Conservation (phyloP, 768 basidiomycete species). For the Saitozyma sp. region DNA sequence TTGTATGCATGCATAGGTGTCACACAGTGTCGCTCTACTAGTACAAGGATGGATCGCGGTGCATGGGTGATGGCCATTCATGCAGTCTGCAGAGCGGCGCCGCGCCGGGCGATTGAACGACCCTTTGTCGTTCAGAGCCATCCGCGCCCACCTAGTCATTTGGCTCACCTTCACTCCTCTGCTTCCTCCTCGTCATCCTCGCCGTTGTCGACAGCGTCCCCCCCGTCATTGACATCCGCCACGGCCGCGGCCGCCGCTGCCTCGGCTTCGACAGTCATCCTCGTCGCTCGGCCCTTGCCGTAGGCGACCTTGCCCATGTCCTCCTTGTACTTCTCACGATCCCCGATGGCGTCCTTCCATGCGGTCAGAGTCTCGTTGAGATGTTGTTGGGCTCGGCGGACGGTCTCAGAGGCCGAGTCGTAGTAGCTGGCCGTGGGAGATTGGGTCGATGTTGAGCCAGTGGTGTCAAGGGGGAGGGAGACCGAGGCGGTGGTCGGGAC, state of each 20-base stretch:
- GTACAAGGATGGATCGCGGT: too few species aligned
- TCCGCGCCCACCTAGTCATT: too few species aligned
- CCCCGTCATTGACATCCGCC: neutral
- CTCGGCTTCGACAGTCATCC: slow-evolving; percentile 23
- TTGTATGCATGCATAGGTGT: too few species aligned
- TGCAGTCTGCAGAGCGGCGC: too few species aligned
- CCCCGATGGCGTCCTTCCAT: slow-evolving; percentile 45
- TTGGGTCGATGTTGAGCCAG: too few species aligned
- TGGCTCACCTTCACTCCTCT: too few species aligned
- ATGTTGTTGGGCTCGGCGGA: slow-evolving; percentile 21
- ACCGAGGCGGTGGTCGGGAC: too few species aligned
- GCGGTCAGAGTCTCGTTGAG: slow-evolving; percentile 35
- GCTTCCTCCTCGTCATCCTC: slow-evolving; percentile 8
- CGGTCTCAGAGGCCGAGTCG: slow-evolving; percentile 10
- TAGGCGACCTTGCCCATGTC: slow-evolving; percentile 32
- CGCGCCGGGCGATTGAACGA: too few species aligned
- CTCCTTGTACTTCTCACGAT: slow-evolving; percentile 38
- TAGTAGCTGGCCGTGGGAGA: slow-evolving; percentile 6
- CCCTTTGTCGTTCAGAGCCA: too few species aligned
- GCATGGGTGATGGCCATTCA: too few species aligned
- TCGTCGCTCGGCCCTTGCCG: slow-evolving; percentile 33
- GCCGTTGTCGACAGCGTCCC: neutral
- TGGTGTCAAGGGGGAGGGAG: too few species aligned
- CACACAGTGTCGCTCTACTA: too few species aligned
- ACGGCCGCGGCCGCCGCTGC: neutral